Percentiles rank a stretch among this genome's conserved stretches.
Evolutionary conservation across 2,329 filamentous ascomycete genomes (phyloP).

Genomic region (Neofusicoccum cordaticola): DNA sequence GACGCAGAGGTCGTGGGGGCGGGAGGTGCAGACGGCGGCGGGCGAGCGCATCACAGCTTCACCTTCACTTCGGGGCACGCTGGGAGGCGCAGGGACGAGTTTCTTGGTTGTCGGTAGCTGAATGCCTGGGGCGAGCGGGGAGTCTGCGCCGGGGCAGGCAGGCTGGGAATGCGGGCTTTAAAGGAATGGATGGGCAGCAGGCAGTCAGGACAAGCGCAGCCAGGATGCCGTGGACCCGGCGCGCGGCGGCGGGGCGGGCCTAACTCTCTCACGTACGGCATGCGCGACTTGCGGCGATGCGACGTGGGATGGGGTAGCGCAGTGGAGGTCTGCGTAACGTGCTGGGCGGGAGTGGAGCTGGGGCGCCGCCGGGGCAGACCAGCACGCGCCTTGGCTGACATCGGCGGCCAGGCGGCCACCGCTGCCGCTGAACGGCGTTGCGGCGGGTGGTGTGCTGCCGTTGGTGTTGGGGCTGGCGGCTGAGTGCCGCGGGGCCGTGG

Average conservation of each 20-base stretch:
- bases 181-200: neutral
- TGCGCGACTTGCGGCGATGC: neutral
- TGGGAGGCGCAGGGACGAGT: neutral
- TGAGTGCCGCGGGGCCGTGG: too few species aligned
- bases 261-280: neutral
- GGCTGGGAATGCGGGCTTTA: neutral
- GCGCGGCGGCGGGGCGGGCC: constrained; percentile 1
- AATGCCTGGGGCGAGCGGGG: neutral
- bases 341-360: neutral
- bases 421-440: neutral
- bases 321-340: neutral
- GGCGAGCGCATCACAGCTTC: constrained; percentile 8
- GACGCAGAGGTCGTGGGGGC: neutral
- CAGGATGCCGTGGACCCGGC: neutral
- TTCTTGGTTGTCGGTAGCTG: constrained; percentile 6
- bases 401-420: neutral
- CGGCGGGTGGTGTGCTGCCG: neutral
- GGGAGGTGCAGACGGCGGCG: neutral
- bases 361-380: neutral
- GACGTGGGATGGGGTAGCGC: constrained; percentile 11
- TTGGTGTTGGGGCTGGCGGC: neutral
- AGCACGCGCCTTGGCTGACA: neutral
- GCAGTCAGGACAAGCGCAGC: constrained; percentile 1
- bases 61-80: constrained; percentile 10
- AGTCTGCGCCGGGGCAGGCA: neutral